A percentile compares a stretch with the other conserved stretches of the same genome.
phyloP scores from a whole-genome alignment of 345 rosid genomes.

The Moricandia arvensis region DNA sequence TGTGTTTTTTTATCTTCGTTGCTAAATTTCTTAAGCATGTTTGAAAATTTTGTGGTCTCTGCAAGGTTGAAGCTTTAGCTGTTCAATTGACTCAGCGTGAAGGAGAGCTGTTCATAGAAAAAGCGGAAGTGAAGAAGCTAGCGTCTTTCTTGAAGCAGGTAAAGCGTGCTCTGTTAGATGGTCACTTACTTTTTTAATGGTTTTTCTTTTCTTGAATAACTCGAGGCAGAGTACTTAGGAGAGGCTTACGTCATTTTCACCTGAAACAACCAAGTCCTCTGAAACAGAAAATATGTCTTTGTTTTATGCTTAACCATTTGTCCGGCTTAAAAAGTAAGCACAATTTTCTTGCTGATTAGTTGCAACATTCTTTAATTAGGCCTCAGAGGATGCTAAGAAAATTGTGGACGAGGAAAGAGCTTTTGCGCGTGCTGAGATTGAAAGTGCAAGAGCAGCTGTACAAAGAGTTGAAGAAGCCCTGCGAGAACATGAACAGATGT shows the following conservation, averaged over 20 bases:
- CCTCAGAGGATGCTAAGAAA: conserved; percentile 95
- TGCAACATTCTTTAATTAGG: conserved; percentile 46
- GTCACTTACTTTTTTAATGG: neutral
- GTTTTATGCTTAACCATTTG: neutral
- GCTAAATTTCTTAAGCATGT: neutral
- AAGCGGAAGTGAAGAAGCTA: conserved; percentile 92
- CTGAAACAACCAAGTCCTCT: neutral
- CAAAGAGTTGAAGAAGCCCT: conserved; percentile 97
- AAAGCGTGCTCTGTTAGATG: conserved; percentile 4
- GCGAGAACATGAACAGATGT: conserved; percentile 74
- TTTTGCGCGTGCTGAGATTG: conserved; percentile 94
- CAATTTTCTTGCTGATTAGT: conserved; percentile 21
- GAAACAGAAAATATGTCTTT: neutral
- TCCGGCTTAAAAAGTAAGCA: neutral
- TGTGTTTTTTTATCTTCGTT: neutral
- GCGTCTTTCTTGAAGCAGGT: conserved; percentile 94
- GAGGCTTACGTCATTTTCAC: neutral
- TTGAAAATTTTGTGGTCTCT: conserved; percentile 31
- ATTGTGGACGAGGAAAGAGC: conserved; percentile 95
- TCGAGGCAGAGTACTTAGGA: neutral
- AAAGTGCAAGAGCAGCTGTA: conserved; percentile 95
- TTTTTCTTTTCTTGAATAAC: neutral
- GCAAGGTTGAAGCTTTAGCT: conserved; percentile 94
- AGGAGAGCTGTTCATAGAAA: conserved; percentile 91
- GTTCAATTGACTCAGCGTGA: conserved; percentile 95